Evolutionary conservation across 2,329 filamentous ascomycete species (phyloP).

Genomic region (Epicoccum sorghinum): DNA sequence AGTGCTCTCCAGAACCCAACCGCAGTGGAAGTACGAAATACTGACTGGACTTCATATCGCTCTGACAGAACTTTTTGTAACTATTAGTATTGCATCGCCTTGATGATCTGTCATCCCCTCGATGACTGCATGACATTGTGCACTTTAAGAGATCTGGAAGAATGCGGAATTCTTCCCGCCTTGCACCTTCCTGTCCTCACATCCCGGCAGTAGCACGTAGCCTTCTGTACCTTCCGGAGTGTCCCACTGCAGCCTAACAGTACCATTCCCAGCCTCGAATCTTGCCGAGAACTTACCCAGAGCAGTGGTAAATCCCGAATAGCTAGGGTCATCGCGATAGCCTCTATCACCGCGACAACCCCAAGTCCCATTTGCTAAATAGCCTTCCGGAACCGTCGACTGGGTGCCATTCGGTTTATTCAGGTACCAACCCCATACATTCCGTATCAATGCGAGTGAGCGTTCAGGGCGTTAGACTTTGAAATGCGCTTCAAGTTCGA

Average conservation of each 20-base stretch:
- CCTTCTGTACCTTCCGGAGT: constrained; percentile 1
- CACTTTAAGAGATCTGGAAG: no score
- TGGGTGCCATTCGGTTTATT: constrained; percentile 63
- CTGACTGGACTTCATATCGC: no score
- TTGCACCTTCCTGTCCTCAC: background rate
- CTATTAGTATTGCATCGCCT: no score
- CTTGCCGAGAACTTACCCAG: constrained; percentile 5
- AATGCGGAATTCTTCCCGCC: no score
- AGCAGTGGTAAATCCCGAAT: constrained; percentile 24
- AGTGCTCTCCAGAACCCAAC: no score
- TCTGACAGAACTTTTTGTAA: no score
- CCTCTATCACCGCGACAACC: constrained; percentile 61
- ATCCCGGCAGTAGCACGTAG: constrained; percentile 3
- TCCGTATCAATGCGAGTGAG: constrained; percentile 62
- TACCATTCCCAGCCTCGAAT: background rate
- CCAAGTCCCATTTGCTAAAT: constrained; percentile 61
- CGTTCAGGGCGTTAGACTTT: constrained; percentile 55
- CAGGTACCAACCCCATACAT: constrained; percentile 66
- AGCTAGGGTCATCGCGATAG: constrained; percentile 57
- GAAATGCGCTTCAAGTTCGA: constrained; percentile 66
- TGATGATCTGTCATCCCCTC: no score
- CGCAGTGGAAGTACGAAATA: no score
- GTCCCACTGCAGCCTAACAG: constrained; percentile 1
- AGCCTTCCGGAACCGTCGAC: constrained; percentile 66
- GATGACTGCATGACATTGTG: no score